Evolutionary conservation across 2,329 filamentous ascomycete species (phyloP).

Genomic region (Neofusicoccum cordaticola): DNA sequence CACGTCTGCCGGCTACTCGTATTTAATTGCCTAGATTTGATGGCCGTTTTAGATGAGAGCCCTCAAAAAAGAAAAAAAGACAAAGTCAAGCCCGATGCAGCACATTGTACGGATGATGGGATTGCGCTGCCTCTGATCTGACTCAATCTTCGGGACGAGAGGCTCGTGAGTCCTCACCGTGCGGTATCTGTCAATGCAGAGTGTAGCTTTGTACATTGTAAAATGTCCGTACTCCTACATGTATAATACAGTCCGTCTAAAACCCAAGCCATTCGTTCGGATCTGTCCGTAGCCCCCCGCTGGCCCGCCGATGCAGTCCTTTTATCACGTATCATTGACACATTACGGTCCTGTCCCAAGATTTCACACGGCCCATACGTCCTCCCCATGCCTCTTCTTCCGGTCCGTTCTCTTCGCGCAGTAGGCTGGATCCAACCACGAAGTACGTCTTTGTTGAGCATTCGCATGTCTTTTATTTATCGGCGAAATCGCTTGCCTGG

Average conservation of each 20-base stretch:
- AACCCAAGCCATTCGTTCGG: neutral
- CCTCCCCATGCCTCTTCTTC: neutral
- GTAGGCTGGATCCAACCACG: neutral
- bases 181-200: neutral
- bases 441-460: neutral
- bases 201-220: neutral
- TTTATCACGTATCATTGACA: neutral
- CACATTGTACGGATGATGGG: no score
- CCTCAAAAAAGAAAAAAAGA: no score
- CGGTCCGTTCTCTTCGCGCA: neutral
- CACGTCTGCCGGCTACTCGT: no score
- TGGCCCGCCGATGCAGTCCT: neutral
- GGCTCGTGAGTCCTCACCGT: no score
- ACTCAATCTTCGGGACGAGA: no score
- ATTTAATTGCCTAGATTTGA: no score
- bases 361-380: neutral
- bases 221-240: neutral
- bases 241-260: constrained; percentile 10
- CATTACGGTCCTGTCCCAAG: neutral
- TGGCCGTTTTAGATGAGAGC: no score
- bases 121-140: no score
- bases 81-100: no score
- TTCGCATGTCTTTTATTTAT: constrained; percentile 24
- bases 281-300: neutral
- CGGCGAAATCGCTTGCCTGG: constrained; percentile 84